Conservation (phyloP, 1,284 basidiomycete species). For the Austroboletus niveus region DNA sequence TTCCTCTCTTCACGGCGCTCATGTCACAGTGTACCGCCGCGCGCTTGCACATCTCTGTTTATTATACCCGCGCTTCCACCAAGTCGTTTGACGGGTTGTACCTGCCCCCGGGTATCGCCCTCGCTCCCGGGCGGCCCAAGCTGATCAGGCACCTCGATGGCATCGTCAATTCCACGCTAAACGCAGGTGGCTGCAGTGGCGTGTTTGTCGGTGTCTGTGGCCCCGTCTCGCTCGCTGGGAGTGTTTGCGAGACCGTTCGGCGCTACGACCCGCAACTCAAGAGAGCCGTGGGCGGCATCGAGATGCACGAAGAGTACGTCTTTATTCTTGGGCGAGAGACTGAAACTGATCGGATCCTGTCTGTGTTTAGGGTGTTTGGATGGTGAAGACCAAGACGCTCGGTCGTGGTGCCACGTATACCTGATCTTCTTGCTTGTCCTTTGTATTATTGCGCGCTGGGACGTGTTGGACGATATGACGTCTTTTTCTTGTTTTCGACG, state of each 20-base stretch:
- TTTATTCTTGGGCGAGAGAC: background rate
- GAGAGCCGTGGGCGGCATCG: constrained; percentile 66
- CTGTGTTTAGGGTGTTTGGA: constrained; percentile 12
- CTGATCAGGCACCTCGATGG: constrained; percentile 45
- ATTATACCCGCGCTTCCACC: constrained; percentile 60
- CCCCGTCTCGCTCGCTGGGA: constrained; percentile 53
- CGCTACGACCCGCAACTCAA: constrained; percentile 47
- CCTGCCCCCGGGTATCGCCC: constrained; percentile 45
- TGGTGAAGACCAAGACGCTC: constrained; percentile 6
- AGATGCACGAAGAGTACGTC: constrained; percentile 66
- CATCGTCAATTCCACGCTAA: constrained; percentile 46
- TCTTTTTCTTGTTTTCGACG: too few relatives aligned
- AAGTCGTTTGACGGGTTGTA: constrained; percentile 32
- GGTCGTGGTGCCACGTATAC: too few relatives aligned
- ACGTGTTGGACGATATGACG: too few relatives aligned
- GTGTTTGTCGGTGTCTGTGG: constrained; percentile 70
- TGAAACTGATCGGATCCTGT: background rate
- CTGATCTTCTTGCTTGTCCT: background rate
- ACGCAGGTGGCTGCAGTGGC: constrained; percentile 44
- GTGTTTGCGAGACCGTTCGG: constrained; percentile 51
- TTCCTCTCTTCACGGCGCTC: constrained; percentile 54
- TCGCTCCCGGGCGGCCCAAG: constrained; percentile 52
- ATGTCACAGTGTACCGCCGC: constrained; percentile 47
- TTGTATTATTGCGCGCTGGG: too few relatives aligned
- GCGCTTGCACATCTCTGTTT: constrained; percentile 53